Conservation (phyloP, 257 asterid genomes). For the Gentiana dahurica region DNA sequence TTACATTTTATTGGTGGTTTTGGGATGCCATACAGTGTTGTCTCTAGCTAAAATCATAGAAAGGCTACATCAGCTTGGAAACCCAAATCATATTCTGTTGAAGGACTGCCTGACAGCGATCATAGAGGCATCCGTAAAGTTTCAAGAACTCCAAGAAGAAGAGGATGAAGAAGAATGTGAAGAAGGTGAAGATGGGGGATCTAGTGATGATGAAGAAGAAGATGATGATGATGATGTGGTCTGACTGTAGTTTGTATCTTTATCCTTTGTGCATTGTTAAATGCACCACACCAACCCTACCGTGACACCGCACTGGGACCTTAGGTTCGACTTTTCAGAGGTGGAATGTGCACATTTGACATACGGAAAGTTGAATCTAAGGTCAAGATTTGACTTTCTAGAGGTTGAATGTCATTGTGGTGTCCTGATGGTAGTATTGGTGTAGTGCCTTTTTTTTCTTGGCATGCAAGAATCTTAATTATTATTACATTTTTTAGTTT, state of each 20-base stretch:
- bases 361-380: too few relatives aligned
- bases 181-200: conserved; percentile 20
- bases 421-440: too few relatives aligned
- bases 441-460: too few relatives aligned
- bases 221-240: conserved; percentile 21
- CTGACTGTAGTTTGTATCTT: background rate
- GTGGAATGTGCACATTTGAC: too few relatives aligned
- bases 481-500: too few relatives aligned
- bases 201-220: conserved; percentile 21
- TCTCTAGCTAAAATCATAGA: conserved; percentile 24
- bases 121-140: conserved; percentile 23
- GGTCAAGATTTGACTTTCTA: too few relatives aligned
- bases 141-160: conserved; percentile 20
- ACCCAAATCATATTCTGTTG: conserved; percentile 8
- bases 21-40: conserved; percentile 19
- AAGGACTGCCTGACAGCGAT: conserved; percentile 20
- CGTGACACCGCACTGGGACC: too few relatives aligned
- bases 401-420: too few relatives aligned
- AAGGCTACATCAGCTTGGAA: conserved; percentile 14
- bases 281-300: too few relatives aligned
- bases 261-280: too few relatives aligned
- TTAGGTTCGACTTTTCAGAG: too few relatives aligned
- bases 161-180: conserved; percentile 20
- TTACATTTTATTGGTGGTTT: background rate
- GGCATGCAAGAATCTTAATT: too few relatives aligned